These are phyloP conservation scores for Vigna angularis DNA, from an alignment of 306 rosid species.

Conservation along the genomic window DNA sequence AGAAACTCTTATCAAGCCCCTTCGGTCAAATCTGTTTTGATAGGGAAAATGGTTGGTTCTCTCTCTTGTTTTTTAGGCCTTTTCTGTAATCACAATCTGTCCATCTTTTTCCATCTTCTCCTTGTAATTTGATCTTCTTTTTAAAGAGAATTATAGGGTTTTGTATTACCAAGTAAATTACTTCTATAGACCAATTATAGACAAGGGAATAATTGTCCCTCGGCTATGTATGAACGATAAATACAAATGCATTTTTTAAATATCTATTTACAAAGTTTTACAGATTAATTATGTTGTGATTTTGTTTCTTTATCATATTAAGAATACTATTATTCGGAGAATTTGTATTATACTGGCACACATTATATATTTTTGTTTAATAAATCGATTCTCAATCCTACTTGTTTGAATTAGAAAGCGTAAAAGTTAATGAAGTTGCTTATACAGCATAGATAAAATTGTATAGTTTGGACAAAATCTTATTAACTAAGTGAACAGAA, in stretches of 20 bases:
- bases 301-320: neutral
- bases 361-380: neutral
- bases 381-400: neutral
- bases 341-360: neutral
- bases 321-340: neutral
- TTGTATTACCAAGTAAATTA: constrained; percentile 47
- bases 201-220: constrained; percentile 34
- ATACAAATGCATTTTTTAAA: neutral
- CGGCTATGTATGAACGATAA: constrained; percentile 5
- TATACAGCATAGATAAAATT: neutral
- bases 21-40: constrained; percentile 40
- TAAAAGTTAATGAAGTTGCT: neutral
- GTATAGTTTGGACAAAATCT: too few relatives aligned
- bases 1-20: constrained; percentile 23
- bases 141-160: constrained; percentile 31
- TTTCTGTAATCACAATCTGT: constrained; percentile 37
- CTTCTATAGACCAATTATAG: constrained; percentile 28
- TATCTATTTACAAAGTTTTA: neutral
- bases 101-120: constrained; percentile 28
- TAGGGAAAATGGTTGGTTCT: constrained; percentile 30
- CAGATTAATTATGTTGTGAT: neutral
- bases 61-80: neutral
- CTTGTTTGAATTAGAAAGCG: neutral
- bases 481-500: too few relatives aligned
- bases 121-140: constrained; percentile 43